These are phyloP conservation scores for Panellus pusillus DNA, from an alignment of 768 basidiomycete species.

Conservation along the genomic window DNA sequence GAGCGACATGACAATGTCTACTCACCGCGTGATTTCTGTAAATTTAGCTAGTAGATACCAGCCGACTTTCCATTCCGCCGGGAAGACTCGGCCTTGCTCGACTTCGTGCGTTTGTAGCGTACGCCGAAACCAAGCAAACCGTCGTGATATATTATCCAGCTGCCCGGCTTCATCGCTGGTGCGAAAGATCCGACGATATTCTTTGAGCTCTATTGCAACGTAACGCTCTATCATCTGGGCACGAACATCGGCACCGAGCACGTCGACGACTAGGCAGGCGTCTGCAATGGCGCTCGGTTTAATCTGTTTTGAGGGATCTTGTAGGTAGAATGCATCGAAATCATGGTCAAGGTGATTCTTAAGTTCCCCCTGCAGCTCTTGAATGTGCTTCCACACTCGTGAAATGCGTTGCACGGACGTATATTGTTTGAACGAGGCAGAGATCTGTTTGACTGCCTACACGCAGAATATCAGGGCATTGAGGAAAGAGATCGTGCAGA, in stretches of 20 bases:
- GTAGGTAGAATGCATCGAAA: constrained; percentile 87
- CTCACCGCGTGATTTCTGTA: constrained; percentile 85
- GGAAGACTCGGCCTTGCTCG: constrained; percentile 83
- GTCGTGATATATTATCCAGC: constrained; percentile 88
- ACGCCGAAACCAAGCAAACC: constrained; percentile 95
- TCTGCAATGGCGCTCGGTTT: constrained; percentile 69
- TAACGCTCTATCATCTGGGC: constrained; percentile 84
- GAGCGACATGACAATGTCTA: not conserved
- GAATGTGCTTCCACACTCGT: constrained; percentile 75
- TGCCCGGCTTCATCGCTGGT: constrained; percentile 94
- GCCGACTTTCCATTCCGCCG: constrained; percentile 81
- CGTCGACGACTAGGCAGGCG: constrained; percentile 87
- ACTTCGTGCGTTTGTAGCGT: constrained; percentile 83
- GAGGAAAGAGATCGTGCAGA: not conserved
- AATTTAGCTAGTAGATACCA: constrained; percentile 84
- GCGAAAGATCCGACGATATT: constrained; percentile 94
- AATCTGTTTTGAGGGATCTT: constrained; percentile 68
- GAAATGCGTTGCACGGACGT: constrained; percentile 74
- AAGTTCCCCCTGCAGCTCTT: constrained; percentile 82
- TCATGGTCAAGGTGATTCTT: constrained; percentile 81
- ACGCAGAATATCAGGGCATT: not conserved
- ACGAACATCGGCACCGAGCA: constrained; percentile 83
- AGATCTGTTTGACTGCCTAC: constrained; percentile 87
- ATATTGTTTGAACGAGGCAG: constrained; percentile 76
- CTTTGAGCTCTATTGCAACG: constrained; percentile 85